Base-by-base conservation (phyloP, 257 asterid genomes). In the Penstemon newberryi region DNA sequence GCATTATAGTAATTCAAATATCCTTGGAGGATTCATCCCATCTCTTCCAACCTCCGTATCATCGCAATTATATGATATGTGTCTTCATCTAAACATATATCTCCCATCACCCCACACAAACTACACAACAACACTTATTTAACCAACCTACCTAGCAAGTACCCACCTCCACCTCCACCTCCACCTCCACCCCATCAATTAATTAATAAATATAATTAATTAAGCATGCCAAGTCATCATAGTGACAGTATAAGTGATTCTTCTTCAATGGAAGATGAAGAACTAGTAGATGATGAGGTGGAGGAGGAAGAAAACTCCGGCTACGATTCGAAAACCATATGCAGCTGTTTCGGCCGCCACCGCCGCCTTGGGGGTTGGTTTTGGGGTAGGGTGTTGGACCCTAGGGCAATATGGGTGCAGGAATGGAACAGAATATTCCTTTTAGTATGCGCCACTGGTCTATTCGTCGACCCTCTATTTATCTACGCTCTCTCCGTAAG, bases 371-470 rank as follows among this genome's bases (percentile, higher is more conserved):
- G 13, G 6, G 45, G 84, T 71, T 73, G 87, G 75, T 36, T 79
- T 3, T 64, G 80, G 58, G 85, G 96, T 0, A 75, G 75, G 8
- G 75, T 86, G 0, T 42, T 84, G 55, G 96, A 92, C 82, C 90
- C 92, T 0, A 76, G 81, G 53, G 75, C 86, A 2, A 13, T 73
- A 7, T 87, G 96, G 97, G 77, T 90, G 63, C 89, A 86, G 69
- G 97, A 94, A 75, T 94, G 99, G 99, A 94, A 94, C 77, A 49
- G 95, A 33, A 75, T 94, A 9, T 94, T 94, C 78, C 85, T 94
- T 3, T 33, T 94, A 38, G 96, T 84, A 0, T 84, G 95, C 63
- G 95, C 95, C 15, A 62, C 84, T 0, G 97, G 99, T 0, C 79
- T 94, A 0, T 94, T 94, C 66, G 85, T 91, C 55, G 99, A 91